These are phyloP conservation scores for Hericium alpestre DNA, from an alignment of 768 basidiomycete species.

Conservation along the genomic window DNA sequence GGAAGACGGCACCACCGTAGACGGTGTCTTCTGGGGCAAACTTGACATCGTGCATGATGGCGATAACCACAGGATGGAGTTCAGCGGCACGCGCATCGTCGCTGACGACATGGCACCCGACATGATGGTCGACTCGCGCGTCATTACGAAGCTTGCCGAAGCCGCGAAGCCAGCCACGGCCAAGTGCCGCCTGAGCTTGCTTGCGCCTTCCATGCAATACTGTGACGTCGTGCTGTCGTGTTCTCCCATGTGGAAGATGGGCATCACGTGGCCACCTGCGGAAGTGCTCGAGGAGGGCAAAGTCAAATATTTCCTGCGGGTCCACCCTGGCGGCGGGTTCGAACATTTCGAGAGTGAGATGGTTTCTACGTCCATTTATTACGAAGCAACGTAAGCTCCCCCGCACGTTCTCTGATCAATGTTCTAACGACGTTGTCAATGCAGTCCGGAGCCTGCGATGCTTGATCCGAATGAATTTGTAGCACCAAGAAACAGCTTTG, in stretches of 20 bases:
- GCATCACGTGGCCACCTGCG: slow-evolving; percentile 69
- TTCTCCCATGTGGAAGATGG: slow-evolving; percentile 65
- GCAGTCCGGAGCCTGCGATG: slow-evolving; percentile 70
- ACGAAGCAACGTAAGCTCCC: slow-evolving; percentile 64
- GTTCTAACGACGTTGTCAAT: not conserved
- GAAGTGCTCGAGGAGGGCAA: slow-evolving; percentile 57
- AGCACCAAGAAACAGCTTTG: slow-evolving; percentile 73
- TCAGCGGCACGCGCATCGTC: slow-evolving; percentile 65
- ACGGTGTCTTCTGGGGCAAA: slow-evolving; percentile 83
- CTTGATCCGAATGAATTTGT: slow-evolving; percentile 73
- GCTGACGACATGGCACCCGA: slow-evolving; percentile 52
- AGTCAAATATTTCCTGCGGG: slow-evolving; percentile 74
- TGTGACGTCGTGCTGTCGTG: slow-evolving; percentile 69
- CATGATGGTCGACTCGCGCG: slow-evolving; percentile 64
- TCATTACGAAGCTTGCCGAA: slow-evolving; percentile 66
- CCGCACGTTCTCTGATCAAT: not conserved
- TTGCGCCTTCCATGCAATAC: slow-evolving; percentile 65
- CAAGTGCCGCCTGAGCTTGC: slow-evolving; percentile 64
- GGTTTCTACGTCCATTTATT: slow-evolving; percentile 72
- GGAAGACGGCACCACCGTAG: slow-evolving; percentile 82
- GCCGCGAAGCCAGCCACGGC: slow-evolving; percentile 68
- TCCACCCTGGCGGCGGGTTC: slow-evolving; percentile 75
- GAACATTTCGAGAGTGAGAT: slow-evolving; percentile 81
- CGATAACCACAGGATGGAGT: slow-evolving; percentile 73
- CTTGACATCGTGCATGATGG: slow-evolving; percentile 72